phyloP scores from a whole-genome alignment of 2,329 filamentous ascomycete genomes.

The Tolypocladium paradoxum region DNA sequence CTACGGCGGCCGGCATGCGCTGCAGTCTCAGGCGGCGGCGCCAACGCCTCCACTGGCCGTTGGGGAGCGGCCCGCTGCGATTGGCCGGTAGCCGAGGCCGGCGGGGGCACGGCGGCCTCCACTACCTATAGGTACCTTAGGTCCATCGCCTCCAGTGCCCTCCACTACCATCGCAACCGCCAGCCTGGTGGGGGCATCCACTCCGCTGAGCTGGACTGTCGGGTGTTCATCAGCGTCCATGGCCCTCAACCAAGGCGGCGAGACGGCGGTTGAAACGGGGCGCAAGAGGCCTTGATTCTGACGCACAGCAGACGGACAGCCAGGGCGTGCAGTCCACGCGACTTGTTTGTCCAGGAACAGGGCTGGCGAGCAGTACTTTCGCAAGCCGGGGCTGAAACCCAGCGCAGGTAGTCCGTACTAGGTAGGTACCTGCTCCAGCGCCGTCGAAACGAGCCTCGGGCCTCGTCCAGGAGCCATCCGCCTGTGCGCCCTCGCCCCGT shows the following conservation, averaged over 20 bases:
- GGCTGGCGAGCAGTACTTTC: neutral
- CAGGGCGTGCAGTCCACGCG: neutral
- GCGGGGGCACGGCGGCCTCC: neutral
- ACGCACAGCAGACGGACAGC: neutral
- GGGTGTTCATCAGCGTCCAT: too few species aligned
- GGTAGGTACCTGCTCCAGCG: neutral
- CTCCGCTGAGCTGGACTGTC: too few species aligned
- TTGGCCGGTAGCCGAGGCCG: slow-evolving; percentile 17
- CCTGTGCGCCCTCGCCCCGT: neutral
- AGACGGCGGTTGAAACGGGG: neutral
- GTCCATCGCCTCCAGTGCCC: too few species aligned
- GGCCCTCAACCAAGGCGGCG: too few species aligned
- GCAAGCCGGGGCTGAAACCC: neutral
- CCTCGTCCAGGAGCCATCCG: too few species aligned
- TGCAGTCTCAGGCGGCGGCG: neutral
- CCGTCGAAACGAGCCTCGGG: neutral
- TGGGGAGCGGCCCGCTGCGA: slow-evolving; percentile 8
- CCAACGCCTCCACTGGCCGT: slow-evolving; percentile 5
- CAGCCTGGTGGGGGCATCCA: too few species aligned
- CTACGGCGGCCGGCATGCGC: neutral
- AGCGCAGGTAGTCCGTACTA: too few species aligned
- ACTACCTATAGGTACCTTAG: too few species aligned
- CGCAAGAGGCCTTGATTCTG: neutral
- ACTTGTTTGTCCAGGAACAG: neutral
- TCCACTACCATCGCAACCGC: too few species aligned